Evolutionary conservation across 805 yeast genomes (phyloP), one percentile per base, ranked within the genome.

Genomic region (Myxozyma melibiosi): DNA sequence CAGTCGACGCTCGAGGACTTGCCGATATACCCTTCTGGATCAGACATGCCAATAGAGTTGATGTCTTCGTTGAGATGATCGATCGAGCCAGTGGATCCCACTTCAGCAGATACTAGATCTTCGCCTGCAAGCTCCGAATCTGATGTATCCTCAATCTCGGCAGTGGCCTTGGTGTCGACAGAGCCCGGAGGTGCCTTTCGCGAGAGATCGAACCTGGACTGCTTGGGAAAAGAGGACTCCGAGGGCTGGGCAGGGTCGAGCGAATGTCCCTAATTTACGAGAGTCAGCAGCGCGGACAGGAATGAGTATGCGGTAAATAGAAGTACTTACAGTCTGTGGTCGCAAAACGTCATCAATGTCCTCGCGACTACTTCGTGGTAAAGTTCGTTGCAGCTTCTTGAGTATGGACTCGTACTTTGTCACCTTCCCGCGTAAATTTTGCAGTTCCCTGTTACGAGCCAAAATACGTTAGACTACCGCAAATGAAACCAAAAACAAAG

Each of bases 61-160:
- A 57, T 57, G 38, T 57, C 61, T 25, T 57, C 57, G 44, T 57
- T 51, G 22, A 57, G 45, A 46, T 57, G 57, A 37, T 57, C 57
- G 2, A 57, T 37, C 5, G 61, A 57, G 18, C 61, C 57, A 3
- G 57, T 57, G 20, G 61, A 57, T n/a, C 61, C 61, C 2, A 48
- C 61, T 37, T 57, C 61, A 3, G 61, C 61, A 4, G 61, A 57
- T 13, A 57, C 57, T 22, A 52, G 18, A 31, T 57, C 61, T 43
- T 57, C 61, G 34, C 61, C 61, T 13, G 47, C 18, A 4, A 35
- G 11, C 5, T 48, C 52, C 4, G 47, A 18, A 11, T 51, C 52
- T 7, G 48, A 30, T 9, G 47, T 50, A 8, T 27, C 35, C 11
- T 30, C 52, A 22, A 25, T 6, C 18, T 48, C 38, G 25, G n/a